Conservation (phyloP, 225 moss, liverwort and hornwort genomes). For the Polytrichum commune region DNA sequence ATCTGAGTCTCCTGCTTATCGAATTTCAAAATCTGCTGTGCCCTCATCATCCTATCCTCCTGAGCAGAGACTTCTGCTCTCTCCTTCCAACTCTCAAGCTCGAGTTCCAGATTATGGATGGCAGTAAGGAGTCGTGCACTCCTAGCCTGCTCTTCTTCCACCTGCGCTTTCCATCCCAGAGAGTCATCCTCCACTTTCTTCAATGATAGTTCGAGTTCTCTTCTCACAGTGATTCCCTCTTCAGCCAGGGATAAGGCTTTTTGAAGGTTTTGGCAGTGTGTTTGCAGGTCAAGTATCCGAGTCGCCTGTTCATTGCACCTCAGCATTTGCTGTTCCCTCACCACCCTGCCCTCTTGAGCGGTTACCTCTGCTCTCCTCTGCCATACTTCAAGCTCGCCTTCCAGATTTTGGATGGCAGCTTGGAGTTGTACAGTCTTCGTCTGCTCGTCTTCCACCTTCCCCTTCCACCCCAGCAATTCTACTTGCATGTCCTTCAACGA, state of each 20-base stretch:
- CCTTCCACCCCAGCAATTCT: slow-evolving; percentile 15
- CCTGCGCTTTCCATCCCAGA: neutral
- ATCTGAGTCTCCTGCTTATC: slow-evolving; percentile 28
- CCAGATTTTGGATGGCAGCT: slow-evolving; percentile 10
- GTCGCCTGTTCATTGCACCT: slow-evolving; percentile 15
- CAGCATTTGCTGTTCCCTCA: slow-evolving; percentile 12
- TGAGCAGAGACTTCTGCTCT: slow-evolving; percentile 1
- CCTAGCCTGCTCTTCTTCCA: slow-evolving; percentile 9
- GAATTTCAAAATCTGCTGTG: slow-evolving; percentile 26
- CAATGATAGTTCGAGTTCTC: slow-evolving; percentile 8
- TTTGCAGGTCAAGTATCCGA: slow-evolving; percentile 28
- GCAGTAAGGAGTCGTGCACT: slow-evolving; percentile 24
- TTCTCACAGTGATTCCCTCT: slow-evolving; percentile 2
- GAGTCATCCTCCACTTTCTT: slow-evolving; percentile 21
- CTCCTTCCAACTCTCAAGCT: slow-evolving; percentile 14
- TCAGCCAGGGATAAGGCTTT: slow-evolving; percentile 11
- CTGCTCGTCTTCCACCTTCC: slow-evolving; percentile 5
- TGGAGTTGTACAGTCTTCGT: slow-evolving; percentile 17
- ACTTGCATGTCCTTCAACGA: slow-evolving; percentile 19
- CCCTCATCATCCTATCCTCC: slow-evolving; percentile 17
- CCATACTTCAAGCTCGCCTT: slow-evolving; percentile 26
- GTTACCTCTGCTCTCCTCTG: slow-evolving; percentile 24
- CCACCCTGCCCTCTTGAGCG: slow-evolving; percentile 15
- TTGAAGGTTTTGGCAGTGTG: slow-evolving; percentile 28
- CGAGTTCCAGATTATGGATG: slow-evolving; percentile 10